Conservation (phyloP, 2,329 filamentous ascomycete genomes). For the Cadophora sp. region DNA sequence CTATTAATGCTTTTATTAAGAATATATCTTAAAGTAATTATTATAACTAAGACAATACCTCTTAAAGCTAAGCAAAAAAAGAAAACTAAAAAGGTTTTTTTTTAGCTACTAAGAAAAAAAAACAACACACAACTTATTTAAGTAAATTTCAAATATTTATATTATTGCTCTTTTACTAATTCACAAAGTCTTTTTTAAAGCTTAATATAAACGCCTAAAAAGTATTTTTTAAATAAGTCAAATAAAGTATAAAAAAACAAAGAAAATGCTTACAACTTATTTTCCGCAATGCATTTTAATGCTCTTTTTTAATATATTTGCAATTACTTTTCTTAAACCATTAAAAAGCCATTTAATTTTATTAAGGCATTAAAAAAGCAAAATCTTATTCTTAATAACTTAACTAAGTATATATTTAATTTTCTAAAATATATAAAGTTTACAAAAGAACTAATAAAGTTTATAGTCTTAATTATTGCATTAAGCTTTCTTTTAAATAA, state of each 20-base stretch:
- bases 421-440: conserved; percentile 35
- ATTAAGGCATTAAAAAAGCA: conserved; percentile 33
- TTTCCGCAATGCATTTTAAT: conserved; percentile 38
- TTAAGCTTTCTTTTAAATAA: conserved; percentile 41
- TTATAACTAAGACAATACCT: conserved; percentile 38
- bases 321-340: conserved; percentile 30
- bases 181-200: conserved; percentile 24
- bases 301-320: conserved; percentile 35
- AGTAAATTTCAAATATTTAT: conserved; percentile 37
- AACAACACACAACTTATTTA: conserved; percentile 34
- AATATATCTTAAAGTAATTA: conserved; percentile 38
- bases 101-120: conserved; percentile 39
- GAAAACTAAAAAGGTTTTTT: conserved; percentile 37
- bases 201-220: conserved; percentile 35
- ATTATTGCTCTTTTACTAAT: conserved; percentile 37
- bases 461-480: conserved; percentile 38
- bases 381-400: conserved; percentile 37
- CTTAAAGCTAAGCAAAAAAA: conserved; percentile 31
- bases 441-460: conserved; percentile 35
- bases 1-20: conserved; percentile 32
- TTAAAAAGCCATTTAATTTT: conserved; percentile 37
- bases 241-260: conserved; percentile 36
- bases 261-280: conserved; percentile 31
- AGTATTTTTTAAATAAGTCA: conserved; percentile 34
- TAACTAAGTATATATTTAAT: conserved; percentile 36